A percentile compares a stretch with the other conserved stretches of the same genome.
Evolutionary conservation across 352 stramenopile species (phyloP).

Genomic region (Phytophthora uliginosa): DNA sequence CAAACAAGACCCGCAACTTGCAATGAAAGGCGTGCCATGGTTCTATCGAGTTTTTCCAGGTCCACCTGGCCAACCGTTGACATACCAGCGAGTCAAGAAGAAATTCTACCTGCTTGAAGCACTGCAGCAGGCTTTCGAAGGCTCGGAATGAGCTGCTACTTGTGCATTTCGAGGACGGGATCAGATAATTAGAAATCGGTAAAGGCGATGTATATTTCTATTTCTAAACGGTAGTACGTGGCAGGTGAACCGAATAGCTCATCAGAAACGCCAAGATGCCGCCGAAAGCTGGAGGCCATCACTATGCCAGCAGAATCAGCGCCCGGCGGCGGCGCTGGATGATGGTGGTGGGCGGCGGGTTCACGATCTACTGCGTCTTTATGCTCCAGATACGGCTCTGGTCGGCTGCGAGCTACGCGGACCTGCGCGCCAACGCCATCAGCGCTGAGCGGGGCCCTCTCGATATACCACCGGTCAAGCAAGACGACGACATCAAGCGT

Average conservation of each 20-base stretch:
- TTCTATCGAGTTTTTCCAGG: constrained; percentile 62
- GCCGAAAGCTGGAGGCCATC: constrained; percentile 17
- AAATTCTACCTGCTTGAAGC: constrained; percentile 48
- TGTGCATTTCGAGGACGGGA: not conserved
- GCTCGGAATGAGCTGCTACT: constrained; percentile 11
- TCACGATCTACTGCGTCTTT: constrained; percentile 36
- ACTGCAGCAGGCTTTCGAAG: constrained; percentile 39
- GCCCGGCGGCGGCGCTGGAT: constrained; percentile 31
- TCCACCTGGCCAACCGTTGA: constrained; percentile 32
- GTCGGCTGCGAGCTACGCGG: constrained; percentile 26
- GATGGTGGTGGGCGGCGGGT: constrained; percentile 9
- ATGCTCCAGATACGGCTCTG: constrained; percentile 37
- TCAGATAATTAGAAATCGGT: constrained; percentile 30
- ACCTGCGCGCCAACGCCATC: constrained; percentile 41
- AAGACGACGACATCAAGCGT: constrained; percentile 1
- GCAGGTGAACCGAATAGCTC: constrained; percentile 18
- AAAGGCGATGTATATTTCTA: constrained; percentile 10
- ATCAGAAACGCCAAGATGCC: constrained; percentile 16
- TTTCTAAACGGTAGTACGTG: constrained; percentile 17
- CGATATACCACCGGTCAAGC: constrained; percentile 11
- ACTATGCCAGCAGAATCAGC: constrained; percentile 7
- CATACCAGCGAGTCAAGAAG: constrained; percentile 44
- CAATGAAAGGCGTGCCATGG: constrained; percentile 71
- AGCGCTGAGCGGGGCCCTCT: constrained; percentile 16
- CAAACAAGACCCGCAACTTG: constrained; percentile 62